phyloP scores from a whole-genome alignment of 495 filamentous ascomycete genomes.

The Podospora conica region DNA sequence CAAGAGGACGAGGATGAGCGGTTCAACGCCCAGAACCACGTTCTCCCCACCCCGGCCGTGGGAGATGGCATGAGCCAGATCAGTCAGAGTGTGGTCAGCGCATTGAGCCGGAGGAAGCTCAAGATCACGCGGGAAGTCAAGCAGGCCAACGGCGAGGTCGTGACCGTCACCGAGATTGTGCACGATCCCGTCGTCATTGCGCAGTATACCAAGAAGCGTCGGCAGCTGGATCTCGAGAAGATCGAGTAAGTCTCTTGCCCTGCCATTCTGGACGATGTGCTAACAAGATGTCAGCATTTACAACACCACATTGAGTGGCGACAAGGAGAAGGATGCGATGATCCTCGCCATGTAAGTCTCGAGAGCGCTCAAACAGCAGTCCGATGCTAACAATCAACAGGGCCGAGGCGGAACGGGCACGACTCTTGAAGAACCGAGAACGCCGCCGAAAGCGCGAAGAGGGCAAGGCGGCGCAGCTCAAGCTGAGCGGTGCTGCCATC shows the following conservation, averaged over 20 bases:
- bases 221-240: constrained; percentile 54
- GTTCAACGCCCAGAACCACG: constrained; percentile 43
- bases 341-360: constrained; percentile 30
- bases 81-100: constrained; percentile 67
- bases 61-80: constrained; percentile 77
- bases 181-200: constrained; percentile 69
- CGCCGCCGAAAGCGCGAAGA: constrained; percentile 87
- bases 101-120: constrained; percentile 60
- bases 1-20: constrained; percentile 52
- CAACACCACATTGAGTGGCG: constrained; percentile 58
- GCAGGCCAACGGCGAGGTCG: constrained; percentile 56
- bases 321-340: constrained; percentile 52
- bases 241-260: constrained; percentile 51
- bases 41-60: constrained; percentile 32
- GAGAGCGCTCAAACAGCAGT: background rate
- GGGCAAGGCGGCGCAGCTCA: constrained; percentile 58
- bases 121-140: constrained; percentile 63
- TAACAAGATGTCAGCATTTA: constrained; percentile 37
- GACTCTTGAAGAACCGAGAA: constrained; percentile 84
- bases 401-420: constrained; percentile 67
- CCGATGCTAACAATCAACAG: constrained; percentile 35
- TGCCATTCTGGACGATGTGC: background rate
- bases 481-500: constrained; percentile 30
- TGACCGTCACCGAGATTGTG: constrained; percentile 55
- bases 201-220: constrained; percentile 50